Base-by-base conservation (phyloP, 2,329 filamentous ascomycete species). In the Alternaria solani region DNA sequence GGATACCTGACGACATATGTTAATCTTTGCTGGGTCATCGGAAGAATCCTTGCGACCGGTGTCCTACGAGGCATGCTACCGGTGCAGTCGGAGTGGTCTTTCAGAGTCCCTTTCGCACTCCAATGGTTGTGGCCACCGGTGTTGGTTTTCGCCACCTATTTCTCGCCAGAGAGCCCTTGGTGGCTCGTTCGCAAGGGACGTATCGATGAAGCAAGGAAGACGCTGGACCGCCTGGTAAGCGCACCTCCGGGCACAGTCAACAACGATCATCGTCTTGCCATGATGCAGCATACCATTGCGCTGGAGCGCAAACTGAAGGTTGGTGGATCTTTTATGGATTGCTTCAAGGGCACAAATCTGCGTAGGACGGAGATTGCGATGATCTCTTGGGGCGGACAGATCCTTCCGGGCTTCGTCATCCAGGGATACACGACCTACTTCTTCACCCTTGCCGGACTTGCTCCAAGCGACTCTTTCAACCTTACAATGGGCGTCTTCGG, bases 261-360 rank as follows among this genome's bases (percentile, higher is more conserved):
- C 30, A 58, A 49, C 5, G 53, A 64, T 26, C 43, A 60, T 14
- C 93, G 90, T 0, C 83, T 95, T 57, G 88, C 90, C 67, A 94
- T 95, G 91, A 95, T 96, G 89, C 86, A 91, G 1, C 91, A 94
- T 73, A 96, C 92, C 1, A 92, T 90, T 2, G 88, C 89, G 0
- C 81, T 94, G 9, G 92, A 96, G 75, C 84, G 90, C 70, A 81
- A 86, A 76, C 89, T 91, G 32, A 54, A 53, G 43, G 80, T 81
- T 9, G 91, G 91, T 41, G 86, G 90, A 7, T 88, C 85, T 51
- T 95, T 94, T 77, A 78, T 85, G 69, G 91, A 95, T 74, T 96
- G 91, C 80, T 94, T 95, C 84, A 88, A 85, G 75, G 91, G 91
- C 11, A 84, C 86, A 16, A 88, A 95, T 72, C 82, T 88, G 51